Base-by-base conservation (phyloP, 2,329 filamentous ascomycete species). In the Knufia fluminis region DNA sequence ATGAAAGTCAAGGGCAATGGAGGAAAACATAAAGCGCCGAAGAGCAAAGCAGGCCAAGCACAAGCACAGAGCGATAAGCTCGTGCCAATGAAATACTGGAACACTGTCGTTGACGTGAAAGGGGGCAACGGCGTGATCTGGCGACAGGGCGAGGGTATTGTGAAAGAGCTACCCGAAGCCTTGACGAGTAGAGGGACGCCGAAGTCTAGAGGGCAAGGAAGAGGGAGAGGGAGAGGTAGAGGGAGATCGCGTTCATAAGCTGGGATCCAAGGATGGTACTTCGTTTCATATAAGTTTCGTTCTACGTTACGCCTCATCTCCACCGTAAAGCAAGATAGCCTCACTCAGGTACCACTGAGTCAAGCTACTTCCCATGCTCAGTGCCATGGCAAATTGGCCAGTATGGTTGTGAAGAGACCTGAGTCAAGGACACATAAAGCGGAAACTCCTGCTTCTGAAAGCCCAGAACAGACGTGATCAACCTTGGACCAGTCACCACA, bases 121-220 rank as follows among this genome's bases (percentile, higher is more conserved):
- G 76, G 83, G 57, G 89, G 89, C 0, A 69, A 79, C 60, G 74
- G 82, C 8, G 80, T 89, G 61, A 68, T 91, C 59, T 87, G 85
- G 46, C 70, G 73, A 41, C 72, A 68, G 0, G 70, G 85, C 20
- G 74, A 73, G 55, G 68, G 69, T 23, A 67, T 66, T 48, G 65
- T 62, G 68, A 76, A 61, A 74, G 78, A 72, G 50, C 54, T 70
- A 46, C 69, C 70, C 14, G 68, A 61, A 46, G 59, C 63, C 49
- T 65, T 70, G 66, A 70, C 51, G 54, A 71, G 56, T 56, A 72
- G 53, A 62, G 68, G 66, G 44, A 46, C 50, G 46, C 61, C 56
- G 55, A 65, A 64, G 46, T 14, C 10, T 36, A 41, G 49, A 2
- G 22, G 47, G 2, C 42, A 49, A 6, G 45, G 42, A 36, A 16